A percentile compares a stretch with the other conserved stretches of the same genome.
Evolutionary conservation across 257 asterid genomes (phyloP).

Genomic region (Marsdenia floribunda): DNA sequence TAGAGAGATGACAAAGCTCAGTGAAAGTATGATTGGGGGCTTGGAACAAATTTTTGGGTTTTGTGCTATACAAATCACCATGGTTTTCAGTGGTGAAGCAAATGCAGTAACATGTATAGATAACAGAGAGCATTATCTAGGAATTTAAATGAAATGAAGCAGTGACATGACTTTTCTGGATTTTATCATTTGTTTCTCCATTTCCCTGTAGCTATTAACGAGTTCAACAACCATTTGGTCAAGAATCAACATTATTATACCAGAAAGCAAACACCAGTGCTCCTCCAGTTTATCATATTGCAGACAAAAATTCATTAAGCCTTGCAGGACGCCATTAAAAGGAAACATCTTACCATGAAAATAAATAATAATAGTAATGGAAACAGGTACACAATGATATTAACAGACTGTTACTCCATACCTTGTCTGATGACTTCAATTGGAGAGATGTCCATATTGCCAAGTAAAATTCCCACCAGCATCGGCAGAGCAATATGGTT

Average conservation of each 20-base stretch:
- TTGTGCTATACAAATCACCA: slow-evolving; percentile 22
- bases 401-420: background rate
- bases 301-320: too few relatives aligned
- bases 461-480: background rate
- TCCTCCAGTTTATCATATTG: too few relatives aligned
- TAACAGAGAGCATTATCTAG: slow-evolving; percentile 2
- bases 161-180: background rate
- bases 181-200: background rate
- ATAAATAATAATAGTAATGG: background rate
- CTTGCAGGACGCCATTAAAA: background rate
- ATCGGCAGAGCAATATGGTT: too few relatives aligned
- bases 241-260: background rate
- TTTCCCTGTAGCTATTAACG: background rate
- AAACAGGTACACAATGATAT: background rate
- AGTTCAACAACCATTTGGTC: background rate
- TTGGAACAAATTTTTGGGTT: background rate
- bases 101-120: slow-evolving; percentile 24
- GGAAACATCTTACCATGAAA: background rate
- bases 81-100: slow-evolving; percentile 16
- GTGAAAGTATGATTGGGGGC: background rate
- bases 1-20: slow-evolving; percentile 11
- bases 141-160: slow-evolving; percentile 4
- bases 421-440: background rate
- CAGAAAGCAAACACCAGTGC: background rate
- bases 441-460: background rate